A percentile compares a stretch with the other conserved stretches of the same genome.
These are phyloP conservation scores for Danielia oregonensis DNA, from an alignment of 805 yeast species.

Conservation along the genomic window DNA sequence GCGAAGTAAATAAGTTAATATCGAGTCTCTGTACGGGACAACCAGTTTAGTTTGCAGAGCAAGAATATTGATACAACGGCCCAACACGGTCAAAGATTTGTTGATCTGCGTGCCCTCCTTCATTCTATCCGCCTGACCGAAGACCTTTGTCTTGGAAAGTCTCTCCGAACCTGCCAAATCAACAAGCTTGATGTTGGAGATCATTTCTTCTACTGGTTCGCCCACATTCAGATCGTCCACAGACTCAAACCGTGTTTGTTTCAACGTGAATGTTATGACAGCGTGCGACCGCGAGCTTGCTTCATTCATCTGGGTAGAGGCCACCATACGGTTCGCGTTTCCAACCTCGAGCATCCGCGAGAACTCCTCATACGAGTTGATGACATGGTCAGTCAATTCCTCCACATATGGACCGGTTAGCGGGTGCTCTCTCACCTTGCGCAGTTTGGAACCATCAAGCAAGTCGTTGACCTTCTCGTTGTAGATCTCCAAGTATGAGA, in stretches of 20 bases:
- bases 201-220: constrained; percentile 43
- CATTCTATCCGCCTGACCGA: constrained; percentile 49
- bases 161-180: constrained; percentile 86
- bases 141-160: constrained; percentile 57
- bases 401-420: constrained; percentile 71
- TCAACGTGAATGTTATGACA: constrained; percentile 58
- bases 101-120: constrained; percentile 77
- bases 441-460: constrained; percentile 29
- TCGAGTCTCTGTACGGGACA: constrained; percentile 73
- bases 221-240: constrained; percentile 18
- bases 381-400: constrained; percentile 49
- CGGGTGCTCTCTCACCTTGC: constrained; percentile 64
- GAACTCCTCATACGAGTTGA: constrained; percentile 50
- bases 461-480: constrained; percentile 74
- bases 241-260: constrained; percentile 49
- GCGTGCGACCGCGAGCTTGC: constrained; percentile 80
- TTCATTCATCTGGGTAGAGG: constrained; percentile 70
- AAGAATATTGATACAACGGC: constrained; percentile 55
- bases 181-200: constrained; percentile 63
- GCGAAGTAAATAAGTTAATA: constrained; percentile 68
- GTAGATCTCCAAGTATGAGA: constrained; percentile 72
- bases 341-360: constrained; percentile 47
- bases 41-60: constrained; percentile 41
- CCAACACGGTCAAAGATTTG: constrained; percentile 72
- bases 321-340: constrained; percentile 57